These are phyloP conservation scores for Wickerhamiella infanticola DNA, from an alignment of 1,139 yeast genomes.

Conservation along the genomic window DNA sequence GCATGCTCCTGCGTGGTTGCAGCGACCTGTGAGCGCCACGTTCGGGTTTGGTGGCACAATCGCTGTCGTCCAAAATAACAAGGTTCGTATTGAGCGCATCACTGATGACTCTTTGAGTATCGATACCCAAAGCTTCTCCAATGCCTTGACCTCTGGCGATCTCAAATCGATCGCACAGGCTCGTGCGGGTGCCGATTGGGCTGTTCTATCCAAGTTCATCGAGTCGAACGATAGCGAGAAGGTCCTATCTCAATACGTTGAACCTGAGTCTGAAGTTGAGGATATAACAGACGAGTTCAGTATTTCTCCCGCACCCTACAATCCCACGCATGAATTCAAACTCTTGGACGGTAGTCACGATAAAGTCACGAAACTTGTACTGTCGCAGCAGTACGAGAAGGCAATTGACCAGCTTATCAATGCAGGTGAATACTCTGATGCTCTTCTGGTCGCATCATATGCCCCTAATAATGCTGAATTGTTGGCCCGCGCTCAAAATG, in stretches of 20 bases:
- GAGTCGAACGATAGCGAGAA: conserved; percentile 31
- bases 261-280: conserved; percentile 14
- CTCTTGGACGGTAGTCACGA: conserved; percentile 28
- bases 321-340: conserved; percentile 31
- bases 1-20: conserved; percentile 87
- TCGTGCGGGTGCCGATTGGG: conserved; percentile 60
- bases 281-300: conserved; percentile 22
- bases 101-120: conserved; percentile 25
- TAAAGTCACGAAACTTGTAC: conserved; percentile 36
- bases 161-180: conserved; percentile 30
- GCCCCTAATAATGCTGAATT: conserved; percentile 27
- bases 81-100: conserved; percentile 36
- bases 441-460: conserved; percentile 64
- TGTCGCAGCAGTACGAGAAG: conserved; percentile 45
- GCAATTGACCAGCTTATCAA: conserved; percentile 60
- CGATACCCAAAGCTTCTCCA: conserved; percentile 33
- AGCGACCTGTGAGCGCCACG: conserved; percentile 54
- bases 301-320: conserved; percentile 15
- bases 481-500: conserved; percentile 52
- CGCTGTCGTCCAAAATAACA: conserved; percentile 37
- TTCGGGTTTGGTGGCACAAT: conserved; percentile 94
- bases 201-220: conserved; percentile 43
- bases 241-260: conserved; percentile 16
- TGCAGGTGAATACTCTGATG: conserved; percentile 54
- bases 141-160: conserved; percentile 41